These are phyloP conservation scores for Ramaria sp. DNA, from an alignment of 768 basidiomycete species.

Conservation along the genomic window DNA sequence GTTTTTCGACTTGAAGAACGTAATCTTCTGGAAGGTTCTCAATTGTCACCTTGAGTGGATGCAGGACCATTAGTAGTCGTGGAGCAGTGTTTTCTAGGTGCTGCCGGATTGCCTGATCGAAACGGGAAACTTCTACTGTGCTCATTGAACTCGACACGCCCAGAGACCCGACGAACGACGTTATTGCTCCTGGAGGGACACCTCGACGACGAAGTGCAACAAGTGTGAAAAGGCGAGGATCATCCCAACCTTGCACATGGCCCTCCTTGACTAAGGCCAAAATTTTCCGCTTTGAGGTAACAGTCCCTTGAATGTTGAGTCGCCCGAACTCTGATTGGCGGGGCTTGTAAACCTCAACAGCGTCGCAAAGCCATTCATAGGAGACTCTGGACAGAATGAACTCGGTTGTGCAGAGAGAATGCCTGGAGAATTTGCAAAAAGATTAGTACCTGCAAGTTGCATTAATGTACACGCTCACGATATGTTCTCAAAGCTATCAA, in stretches of 20 bases:
- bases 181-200: slow-evolving; percentile 91
- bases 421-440: slow-evolving; percentile 34
- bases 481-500: slow-evolving; percentile 98
- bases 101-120: slow-evolving; percentile 80
- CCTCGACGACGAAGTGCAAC: slow-evolving; percentile 93
- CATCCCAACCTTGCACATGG: slow-evolving; percentile 90
- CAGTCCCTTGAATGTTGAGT: slow-evolving; percentile 84
- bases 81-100: slow-evolving; percentile 86
- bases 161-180: slow-evolving; percentile 86
- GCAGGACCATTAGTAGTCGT: slow-evolving; percentile 82
- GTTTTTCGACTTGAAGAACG: slow-evolving; percentile 73
- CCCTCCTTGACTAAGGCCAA: slow-evolving; percentile 74
- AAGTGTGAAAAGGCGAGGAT: slow-evolving; percentile 93
- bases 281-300: slow-evolving; percentile 96
- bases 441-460: background rate
- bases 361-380: slow-evolving; percentile 99
- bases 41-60: slow-evolving; percentile 83
- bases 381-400: slow-evolving; percentile 94
- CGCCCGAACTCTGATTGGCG: slow-evolving; percentile 95
- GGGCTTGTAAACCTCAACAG: slow-evolving; percentile 94
- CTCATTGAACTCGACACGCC: slow-evolving; percentile 82
- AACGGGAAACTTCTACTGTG: slow-evolving; percentile 79
- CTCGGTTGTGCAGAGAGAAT: slow-evolving; percentile 93
- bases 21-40: slow-evolving; percentile 87
- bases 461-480: slow-evolving; percentile 50